A percentile compares a stretch with the other conserved stretches of the same genome.
Conservation (phyloP, 306 rosid genomes). For the Neltuma alba region DNA sequence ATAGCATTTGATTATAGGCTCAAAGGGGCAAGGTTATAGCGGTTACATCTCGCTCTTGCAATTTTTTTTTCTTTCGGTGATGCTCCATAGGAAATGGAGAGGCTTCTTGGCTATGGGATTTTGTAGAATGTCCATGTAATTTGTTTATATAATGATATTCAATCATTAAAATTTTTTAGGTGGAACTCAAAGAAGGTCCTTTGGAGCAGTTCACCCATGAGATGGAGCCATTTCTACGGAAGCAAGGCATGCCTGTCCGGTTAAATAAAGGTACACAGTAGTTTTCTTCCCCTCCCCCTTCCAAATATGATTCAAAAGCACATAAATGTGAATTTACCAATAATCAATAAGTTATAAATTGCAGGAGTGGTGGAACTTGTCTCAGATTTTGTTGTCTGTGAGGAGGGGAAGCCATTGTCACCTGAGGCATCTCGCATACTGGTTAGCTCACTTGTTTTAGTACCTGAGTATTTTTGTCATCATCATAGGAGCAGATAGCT, state of each 20-base stretch:
- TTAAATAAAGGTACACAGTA: conserved; percentile 73
- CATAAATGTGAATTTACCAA: not conserved
- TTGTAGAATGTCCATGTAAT: not conserved
- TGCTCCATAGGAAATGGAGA: not conserved
- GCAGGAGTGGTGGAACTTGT: conserved; percentile 96
- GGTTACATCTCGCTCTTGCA: not conserved
- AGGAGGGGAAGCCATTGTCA: conserved; percentile 88
- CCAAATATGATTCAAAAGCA: not conserved
- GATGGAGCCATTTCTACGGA: conserved; percentile 95
- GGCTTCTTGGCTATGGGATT: not conserved
- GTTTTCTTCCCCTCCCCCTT: not conserved
- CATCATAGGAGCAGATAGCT: not conserved
- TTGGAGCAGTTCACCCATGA: conserved; percentile 90
- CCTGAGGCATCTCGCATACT: conserved; percentile 87
- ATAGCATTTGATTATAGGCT: not conserved
- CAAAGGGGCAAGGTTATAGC: not conserved
- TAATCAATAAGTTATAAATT: not conserved
- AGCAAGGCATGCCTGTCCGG: conserved; percentile 97
- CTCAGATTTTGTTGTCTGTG: conserved; percentile 83
- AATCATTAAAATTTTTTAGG: conserved; percentile 47
- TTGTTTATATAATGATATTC: not conserved
- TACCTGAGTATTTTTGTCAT: not conserved
- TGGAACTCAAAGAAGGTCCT: conserved; percentile 94
- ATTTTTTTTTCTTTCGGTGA: not conserved
- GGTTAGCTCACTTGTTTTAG: conserved; percentile 46